Evolutionary conservation across 2,329 filamentous ascomycete species (phyloP).

Genomic region (Lasiodiplodia hormozganensis): DNA sequence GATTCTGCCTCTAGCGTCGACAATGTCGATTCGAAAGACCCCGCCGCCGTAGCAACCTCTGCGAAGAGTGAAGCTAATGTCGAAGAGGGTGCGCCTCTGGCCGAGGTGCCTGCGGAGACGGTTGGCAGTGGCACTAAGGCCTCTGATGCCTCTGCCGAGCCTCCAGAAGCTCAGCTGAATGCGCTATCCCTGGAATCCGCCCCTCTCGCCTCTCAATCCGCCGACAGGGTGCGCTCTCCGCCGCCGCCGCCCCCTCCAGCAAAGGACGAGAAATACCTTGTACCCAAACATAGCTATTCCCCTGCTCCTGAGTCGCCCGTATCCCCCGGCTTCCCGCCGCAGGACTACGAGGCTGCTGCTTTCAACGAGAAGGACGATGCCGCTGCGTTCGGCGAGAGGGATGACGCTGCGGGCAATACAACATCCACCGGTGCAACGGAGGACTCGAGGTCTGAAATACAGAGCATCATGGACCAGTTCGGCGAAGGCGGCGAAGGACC

Average conservation of each 20-base stretch:
- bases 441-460: constrained; percentile 83
- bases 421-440: constrained; percentile 61
- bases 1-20: not conserved
- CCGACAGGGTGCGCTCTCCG: constrained; percentile 12
- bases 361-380: constrained; percentile 31
- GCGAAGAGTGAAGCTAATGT: not conserved
- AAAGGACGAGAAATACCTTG: constrained; percentile 25
- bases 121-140: not conserved
- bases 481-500: constrained; percentile 75
- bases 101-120: not conserved
- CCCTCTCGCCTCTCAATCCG: not conserved
- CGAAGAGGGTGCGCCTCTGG: constrained; percentile 29
- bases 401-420: constrained; percentile 40
- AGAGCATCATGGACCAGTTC: constrained; percentile 98
- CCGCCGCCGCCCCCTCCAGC: constrained; percentile 23
- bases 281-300: not conserved
- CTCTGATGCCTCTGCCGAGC: not conserved
- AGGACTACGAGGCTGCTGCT: constrained; percentile 32
- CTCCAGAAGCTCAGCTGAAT: not conserved
- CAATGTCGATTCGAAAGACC: not conserved
- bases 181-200: not conserved
- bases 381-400: constrained; percentile 36
- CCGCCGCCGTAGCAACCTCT: not conserved
- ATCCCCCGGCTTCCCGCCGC: constrained; percentile 11
- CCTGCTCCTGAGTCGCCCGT: constrained; percentile 5